Evolutionary conservation across 1,139 yeast species (phyloP).

Genomic region (Williopsis jadinii): DNA sequence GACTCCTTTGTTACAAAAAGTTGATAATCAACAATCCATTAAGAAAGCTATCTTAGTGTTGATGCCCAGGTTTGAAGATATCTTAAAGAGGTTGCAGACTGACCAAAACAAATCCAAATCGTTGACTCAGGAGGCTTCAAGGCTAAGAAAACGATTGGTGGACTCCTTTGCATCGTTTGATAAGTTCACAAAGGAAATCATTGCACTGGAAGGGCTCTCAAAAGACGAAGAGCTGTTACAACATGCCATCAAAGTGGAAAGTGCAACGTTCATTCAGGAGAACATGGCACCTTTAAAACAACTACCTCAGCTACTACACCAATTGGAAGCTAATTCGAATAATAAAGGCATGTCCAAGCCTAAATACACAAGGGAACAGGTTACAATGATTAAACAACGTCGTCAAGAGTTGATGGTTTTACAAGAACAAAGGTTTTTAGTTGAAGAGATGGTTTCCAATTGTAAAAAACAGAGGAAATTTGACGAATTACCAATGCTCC

Average conservation of each 20-base stretch:
- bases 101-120: constrained; percentile 23
- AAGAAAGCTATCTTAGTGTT: constrained; percentile 30
- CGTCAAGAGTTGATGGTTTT: constrained; percentile 80
- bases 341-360: constrained; percentile 11
- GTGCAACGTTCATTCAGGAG: constrained; percentile 44
- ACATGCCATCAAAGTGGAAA: constrained; percentile 37
- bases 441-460: constrained; percentile 53
- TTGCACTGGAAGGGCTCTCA: constrained; percentile 24
- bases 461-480: constrained; percentile 64
- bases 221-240: constrained; percentile 36
- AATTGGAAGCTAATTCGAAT: constrained; percentile 8
- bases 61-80: constrained; percentile 35
- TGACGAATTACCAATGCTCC: constrained; percentile 65
- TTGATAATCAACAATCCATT: constrained; percentile 30
- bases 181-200: constrained; percentile 33
- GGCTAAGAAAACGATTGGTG: constrained; percentile 34
- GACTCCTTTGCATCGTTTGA: constrained; percentile 41
- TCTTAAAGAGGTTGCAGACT: constrained; percentile 27
- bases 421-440: constrained; percentile 74
- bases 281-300: constrained; percentile 49
- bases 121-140: constrained; percentile 30
- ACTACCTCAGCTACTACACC: constrained; percentile 33
- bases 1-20: constrained; percentile 17
- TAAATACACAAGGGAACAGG: constrained; percentile 19
- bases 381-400: constrained; percentile 43